phyloP scores from a whole-genome alignment of 2,329 filamentous ascomycete species.

The Cyphellophora europaea region DNA sequence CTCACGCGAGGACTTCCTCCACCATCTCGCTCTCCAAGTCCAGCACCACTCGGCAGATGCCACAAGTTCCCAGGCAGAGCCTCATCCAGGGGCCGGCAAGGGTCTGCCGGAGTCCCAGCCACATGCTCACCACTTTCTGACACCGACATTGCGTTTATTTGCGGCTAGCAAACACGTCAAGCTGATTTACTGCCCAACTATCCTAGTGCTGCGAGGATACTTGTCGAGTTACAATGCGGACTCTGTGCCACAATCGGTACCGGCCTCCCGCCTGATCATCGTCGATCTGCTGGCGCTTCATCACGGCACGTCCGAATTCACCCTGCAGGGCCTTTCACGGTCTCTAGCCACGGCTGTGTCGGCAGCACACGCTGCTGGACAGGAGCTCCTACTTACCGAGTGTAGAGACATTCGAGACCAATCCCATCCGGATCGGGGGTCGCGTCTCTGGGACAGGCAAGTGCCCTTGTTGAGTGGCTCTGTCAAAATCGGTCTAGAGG shows the following conservation, averaged over 20 bases:
- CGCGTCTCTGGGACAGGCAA: constrained; percentile 37
- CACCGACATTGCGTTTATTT: constrained; percentile 59
- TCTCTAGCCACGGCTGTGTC: constrained; percentile 32
- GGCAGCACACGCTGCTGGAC: constrained; percentile 21
- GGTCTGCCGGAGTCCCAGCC: too few species aligned
- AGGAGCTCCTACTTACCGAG: constrained; percentile 31
- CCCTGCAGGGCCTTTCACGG: constrained; percentile 37
- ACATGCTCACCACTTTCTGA: constrained; percentile 46
- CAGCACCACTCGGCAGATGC: too few species aligned
- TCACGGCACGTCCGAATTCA: constrained; percentile 34
- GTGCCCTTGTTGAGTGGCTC: constrained; percentile 56
- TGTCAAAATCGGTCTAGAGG: constrained; percentile 36
- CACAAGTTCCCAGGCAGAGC: too few species aligned
- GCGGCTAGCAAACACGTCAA: constrained; percentile 60
- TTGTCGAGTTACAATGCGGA: constrained; percentile 44
- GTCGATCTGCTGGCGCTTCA: constrained; percentile 33
- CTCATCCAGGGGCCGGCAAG: too few species aligned
- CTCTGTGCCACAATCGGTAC: constrained; percentile 31
- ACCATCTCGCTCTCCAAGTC: constrained; percentile 32
- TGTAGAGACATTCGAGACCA: constrained; percentile 25
- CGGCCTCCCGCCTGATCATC: constrained; percentile 26
- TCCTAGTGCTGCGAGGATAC: constrained; percentile 69
- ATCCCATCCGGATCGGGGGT: constrained; percentile 21
- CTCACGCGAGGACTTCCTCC: constrained; percentile 51
- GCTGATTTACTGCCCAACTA: constrained; percentile 63